Base-by-base conservation (phyloP, 257 asterid genomes). In the Prunella vulgaris region DNA sequence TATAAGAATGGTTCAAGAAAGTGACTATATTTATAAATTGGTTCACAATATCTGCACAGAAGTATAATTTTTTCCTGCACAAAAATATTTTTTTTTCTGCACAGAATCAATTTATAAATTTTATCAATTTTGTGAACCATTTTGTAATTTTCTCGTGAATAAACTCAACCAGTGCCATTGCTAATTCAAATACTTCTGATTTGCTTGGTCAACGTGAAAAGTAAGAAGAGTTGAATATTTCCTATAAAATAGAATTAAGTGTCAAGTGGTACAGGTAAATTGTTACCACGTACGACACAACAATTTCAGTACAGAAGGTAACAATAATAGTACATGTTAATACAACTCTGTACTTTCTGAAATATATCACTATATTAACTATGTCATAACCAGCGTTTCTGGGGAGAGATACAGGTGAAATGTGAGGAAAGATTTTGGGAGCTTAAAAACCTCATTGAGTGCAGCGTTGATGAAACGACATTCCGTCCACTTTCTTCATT, bases 401-500 rank as follows among this genome's bases (percentile, higher is more conserved):
- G 42, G 27, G 42, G 7, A 30, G 35, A 30, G 6, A n/a, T 18
- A 2, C 5, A n/a, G 5, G 8, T 6, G 14, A 17, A 33, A 49
- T 8, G 18, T 22, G 20, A 32, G 27, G 60, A 17, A 10, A 18
- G 12, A 38, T 32, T 32, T 53, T 27, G 9, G 70, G 68, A 75
- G 73, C 79, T 78, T 66, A 70, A 85, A 87, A 85, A 80, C 82
- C 76, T 85, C 84, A 85, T 85, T 88, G 95, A 88, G 89, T 88
- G 95, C 90, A 84, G 90, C 92, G 92, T 88, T 88, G 95, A 85
- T 85, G 92, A 84, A 48, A 72, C 60, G 10, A 5, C 74, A 22
- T 60, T 24, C 35, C 17, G 0, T 2, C 0, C 5, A 3, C n/a
- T 12, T 8, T 32, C 37, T 7, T 53, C 30, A 2, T 52, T 25